Percentiles rank a stretch among this genome's conserved stretches.
Evolutionary conservation across 768 basidiomycete genomes (phyloP).

Genomic region (Pulveroboletus sp.): DNA sequence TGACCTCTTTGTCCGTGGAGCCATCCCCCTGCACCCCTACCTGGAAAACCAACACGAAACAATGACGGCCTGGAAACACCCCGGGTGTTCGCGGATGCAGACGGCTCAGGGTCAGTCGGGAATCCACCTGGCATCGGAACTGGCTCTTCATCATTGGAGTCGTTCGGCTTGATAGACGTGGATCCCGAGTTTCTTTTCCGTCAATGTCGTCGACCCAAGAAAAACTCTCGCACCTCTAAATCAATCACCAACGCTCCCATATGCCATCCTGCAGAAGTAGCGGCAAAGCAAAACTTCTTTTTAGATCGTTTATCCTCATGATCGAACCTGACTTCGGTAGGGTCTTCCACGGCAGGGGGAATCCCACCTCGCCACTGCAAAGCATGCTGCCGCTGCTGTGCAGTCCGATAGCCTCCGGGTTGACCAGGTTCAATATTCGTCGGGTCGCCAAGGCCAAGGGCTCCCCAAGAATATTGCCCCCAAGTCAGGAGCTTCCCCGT

Average conservation of each 20-base stretch:
- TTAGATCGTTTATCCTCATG: constrained; percentile 47
- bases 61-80: constrained; percentile 18
- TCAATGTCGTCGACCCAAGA: not conserved
- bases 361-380: constrained; percentile 1
- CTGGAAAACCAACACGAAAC: constrained; percentile 61
- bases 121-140: constrained; percentile 34
- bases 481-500: constrained; percentile 77
- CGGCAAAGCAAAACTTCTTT: constrained; percentile 73
- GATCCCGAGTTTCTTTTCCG: not conserved
- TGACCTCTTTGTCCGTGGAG: constrained; percentile 12
- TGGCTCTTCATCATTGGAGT: constrained; percentile 36
- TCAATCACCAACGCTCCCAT: constrained; percentile 87
- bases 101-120: constrained; percentile 19
- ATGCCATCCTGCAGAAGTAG: constrained; percentile 89
- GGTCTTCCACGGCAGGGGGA: constrained; percentile 50
- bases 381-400: constrained; percentile 36
- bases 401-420: constrained; percentile 57
- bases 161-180: constrained; percentile 23
- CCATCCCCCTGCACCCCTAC: constrained; percentile 42
- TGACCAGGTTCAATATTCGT: constrained; percentile 44
- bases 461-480: constrained; percentile 76
- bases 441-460: constrained; percentile 85
- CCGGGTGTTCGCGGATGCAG: constrained; percentile 12
- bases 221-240: constrained; percentile 52
- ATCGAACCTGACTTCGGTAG: constrained; percentile 74